phyloP scores from a whole-genome alignment of 768 basidiomycete genomes.

The Suillus americanus region DNA sequence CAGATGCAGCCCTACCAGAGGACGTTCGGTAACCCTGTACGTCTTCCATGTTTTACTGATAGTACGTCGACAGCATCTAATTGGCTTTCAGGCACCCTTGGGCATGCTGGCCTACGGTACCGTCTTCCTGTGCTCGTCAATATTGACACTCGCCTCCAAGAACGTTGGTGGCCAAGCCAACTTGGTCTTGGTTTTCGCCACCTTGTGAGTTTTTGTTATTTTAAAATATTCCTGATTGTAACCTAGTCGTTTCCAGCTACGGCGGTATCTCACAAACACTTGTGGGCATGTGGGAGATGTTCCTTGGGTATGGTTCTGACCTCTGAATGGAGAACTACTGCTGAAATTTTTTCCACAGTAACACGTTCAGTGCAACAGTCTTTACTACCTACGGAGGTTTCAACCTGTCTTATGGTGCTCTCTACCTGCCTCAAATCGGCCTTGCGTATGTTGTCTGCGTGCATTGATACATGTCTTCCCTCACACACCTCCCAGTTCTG shows the following conservation, averaged over 20 bases:
- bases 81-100: constrained; percentile 21
- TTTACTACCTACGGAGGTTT: constrained; percentile 30
- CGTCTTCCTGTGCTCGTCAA: constrained; percentile 29
- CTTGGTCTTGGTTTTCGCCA: constrained; percentile 28
- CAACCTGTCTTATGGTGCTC: constrained; percentile 28
- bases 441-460: constrained; percentile 19
- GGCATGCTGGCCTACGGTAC: constrained; percentile 30
- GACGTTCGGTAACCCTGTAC: constrained; percentile 26
- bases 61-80: background rate
- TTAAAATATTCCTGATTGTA: background rate
- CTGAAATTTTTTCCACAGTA: constrained; percentile 18
- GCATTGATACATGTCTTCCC: background rate
- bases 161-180: constrained; percentile 17
- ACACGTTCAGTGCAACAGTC: constrained; percentile 28
- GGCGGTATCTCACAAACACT: constrained; percentile 30
- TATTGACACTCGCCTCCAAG: constrained; percentile 23
- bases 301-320: constrained; percentile 24
- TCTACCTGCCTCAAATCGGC: constrained; percentile 26
- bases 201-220: constrained; percentile 19
- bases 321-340: background rate
- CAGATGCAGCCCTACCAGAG: constrained; percentile 27
- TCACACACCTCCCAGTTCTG: constrained; percentile 16
- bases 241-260: constrained; percentile 19
- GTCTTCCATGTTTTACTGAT: constrained; percentile 1
- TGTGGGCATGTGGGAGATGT: constrained; percentile 33